phyloP scores from a whole-genome alignment of 2,329 filamentous ascomycete species.

The Botrytis medusae region DNA sequence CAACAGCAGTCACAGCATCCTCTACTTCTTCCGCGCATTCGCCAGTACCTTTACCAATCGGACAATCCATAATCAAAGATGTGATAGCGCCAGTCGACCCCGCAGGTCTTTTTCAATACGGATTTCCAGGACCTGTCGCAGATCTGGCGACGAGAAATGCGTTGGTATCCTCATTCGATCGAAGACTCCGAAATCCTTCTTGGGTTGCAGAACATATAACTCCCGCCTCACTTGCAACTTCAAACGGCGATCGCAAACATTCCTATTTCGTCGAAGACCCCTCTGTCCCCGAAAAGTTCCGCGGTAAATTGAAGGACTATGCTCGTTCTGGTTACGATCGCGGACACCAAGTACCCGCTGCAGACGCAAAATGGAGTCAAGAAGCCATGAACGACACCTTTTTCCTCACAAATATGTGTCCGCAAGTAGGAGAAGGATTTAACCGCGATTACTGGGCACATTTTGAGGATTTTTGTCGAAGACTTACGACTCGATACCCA shows the following conservation, averaged over 20 bases:
- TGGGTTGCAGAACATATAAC: constrained; percentile 99
- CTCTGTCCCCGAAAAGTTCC: constrained; percentile 78
- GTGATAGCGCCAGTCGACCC: constrained; percentile 64
- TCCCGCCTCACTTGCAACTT: constrained; percentile 71
- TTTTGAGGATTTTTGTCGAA: constrained; percentile 93
- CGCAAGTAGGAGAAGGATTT: constrained; percentile 96
- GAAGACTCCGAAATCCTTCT: constrained; percentile 83
- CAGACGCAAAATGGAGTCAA: constrained; percentile 95
- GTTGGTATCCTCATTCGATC: constrained; percentile 86
- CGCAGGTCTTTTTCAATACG: constrained; percentile 76
- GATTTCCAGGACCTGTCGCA: constrained; percentile 86
- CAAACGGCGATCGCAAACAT: constrained; percentile 80
- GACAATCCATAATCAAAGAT: constrained; percentile 35
- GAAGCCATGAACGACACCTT: constrained; percentile 94
- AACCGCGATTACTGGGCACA: constrained; percentile 99
- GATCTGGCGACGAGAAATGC: constrained; percentile 77
- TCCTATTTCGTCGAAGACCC: constrained; percentile 81
- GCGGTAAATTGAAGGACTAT: constrained; percentile 89
- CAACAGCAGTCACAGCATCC: constrained; percentile 31
- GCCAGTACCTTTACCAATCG: constrained; percentile 33
- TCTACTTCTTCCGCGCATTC: constrained; percentile 35
- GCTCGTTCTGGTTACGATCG: constrained; percentile 92
- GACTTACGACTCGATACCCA: constrained; percentile 77
- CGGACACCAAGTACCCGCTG: constrained; percentile 94
- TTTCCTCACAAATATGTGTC: constrained; percentile 92